Percentiles rank a stretch among this genome's conserved stretches.
Conservation (phyloP, 2,329 filamentous ascomycete species). For the Tolypocladium inflatum region DNA sequence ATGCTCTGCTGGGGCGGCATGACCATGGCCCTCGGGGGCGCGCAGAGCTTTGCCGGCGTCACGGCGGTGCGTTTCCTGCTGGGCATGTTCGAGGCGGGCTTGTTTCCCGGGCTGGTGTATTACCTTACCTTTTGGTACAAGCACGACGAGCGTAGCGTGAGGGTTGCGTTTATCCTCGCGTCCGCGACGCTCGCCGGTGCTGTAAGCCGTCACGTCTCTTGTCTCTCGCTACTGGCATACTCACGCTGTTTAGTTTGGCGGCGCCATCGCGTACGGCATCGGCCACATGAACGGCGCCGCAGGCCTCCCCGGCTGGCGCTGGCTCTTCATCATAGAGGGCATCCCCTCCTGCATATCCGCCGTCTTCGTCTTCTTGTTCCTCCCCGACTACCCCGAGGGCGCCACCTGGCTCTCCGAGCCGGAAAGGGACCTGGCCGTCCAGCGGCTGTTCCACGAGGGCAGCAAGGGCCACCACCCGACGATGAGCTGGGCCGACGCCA, state of each 20-base stretch:
- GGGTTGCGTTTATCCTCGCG: constrained; percentile 62
- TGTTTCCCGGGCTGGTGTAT: constrained; percentile 50
- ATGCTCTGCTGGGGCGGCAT: constrained; percentile 59
- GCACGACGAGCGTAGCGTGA: constrained; percentile 56
- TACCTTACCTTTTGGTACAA: constrained; percentile 71
- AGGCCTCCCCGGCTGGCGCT: constrained; percentile 61
- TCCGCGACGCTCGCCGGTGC: constrained; percentile 62
- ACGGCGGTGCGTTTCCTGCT: constrained; percentile 59
- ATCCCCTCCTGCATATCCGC: constrained; percentile 56
- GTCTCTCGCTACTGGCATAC: neutral
- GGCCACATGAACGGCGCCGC: constrained; percentile 57
- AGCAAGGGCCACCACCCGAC: constrained; percentile 49
- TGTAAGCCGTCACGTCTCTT: constrained; percentile 9
- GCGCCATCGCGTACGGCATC: constrained; percentile 63
- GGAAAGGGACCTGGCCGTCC: constrained; percentile 46
- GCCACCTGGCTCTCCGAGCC: constrained; percentile 50
- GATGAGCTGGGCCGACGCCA: constrained; percentile 59
- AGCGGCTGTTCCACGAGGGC: constrained; percentile 34
- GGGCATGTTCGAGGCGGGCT: constrained; percentile 59
- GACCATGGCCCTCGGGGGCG: constrained; percentile 57
- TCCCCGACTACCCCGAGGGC: constrained; percentile 59
- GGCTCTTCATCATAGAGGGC: constrained; percentile 54
- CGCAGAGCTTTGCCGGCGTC: constrained; percentile 52
- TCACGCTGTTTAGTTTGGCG: constrained; percentile 40
- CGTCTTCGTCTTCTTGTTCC: constrained; percentile 52